phyloP scores from a whole-genome alignment of 2,329 filamentous ascomycete species.

The Saccharata proteae region DNA sequence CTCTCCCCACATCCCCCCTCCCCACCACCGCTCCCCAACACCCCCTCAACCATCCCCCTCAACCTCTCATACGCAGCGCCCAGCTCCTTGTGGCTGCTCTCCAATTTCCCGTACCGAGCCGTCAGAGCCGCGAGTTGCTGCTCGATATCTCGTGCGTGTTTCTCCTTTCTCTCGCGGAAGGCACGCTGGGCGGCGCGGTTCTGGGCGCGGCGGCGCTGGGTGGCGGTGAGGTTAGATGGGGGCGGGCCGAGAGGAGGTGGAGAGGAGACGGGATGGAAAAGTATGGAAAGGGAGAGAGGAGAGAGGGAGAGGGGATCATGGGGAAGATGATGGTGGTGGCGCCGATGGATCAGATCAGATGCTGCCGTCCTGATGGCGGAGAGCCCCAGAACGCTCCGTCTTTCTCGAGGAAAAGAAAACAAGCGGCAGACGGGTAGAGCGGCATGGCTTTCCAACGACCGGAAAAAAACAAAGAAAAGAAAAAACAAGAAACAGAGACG shows the following conservation, averaged over 20 bases:
- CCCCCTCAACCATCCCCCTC: constrained; percentile 10
- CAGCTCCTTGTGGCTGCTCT: constrained; percentile 38
- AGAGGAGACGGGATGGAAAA: too few species aligned
- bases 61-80: constrained; percentile 28
- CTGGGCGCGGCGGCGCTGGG: constrained; percentile 45
- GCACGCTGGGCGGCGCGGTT: constrained; percentile 50
- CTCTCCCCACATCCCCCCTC: too few species aligned
- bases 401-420: too few species aligned
- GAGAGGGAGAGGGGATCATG: background rate
- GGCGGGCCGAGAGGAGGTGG: too few species aligned
- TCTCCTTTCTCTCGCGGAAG: constrained; percentile 51
- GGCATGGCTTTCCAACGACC: background rate
- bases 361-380: too few species aligned
- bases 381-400: too few species aligned
- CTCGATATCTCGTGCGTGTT: constrained; percentile 53
- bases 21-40: too few species aligned
- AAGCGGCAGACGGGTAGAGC: background rate
- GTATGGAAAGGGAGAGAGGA: too few species aligned
- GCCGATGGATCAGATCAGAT: too few species aligned
- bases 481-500: background rate
- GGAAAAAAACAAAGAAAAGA: background rate
- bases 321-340: too few species aligned
- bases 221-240: constrained; percentile 12
- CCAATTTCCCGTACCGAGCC: constrained; percentile 44
- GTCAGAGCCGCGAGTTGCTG: constrained; percentile 41